Evolutionary conservation across 306 rosid genomes (phyloP).

Genomic region (Vigna mungo): DNA sequence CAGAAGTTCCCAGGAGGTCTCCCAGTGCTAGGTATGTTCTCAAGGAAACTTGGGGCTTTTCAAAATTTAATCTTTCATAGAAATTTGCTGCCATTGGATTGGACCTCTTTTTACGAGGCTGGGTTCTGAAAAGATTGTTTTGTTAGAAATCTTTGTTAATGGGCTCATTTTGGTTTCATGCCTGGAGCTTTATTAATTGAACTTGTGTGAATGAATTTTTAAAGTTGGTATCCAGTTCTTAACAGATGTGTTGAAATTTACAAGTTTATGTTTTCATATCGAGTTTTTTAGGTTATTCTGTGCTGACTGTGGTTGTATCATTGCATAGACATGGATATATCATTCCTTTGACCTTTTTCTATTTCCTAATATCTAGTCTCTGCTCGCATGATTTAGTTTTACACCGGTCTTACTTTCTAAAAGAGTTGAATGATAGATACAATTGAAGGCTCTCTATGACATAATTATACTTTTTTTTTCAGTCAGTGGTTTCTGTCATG

Average conservation of each 20-base stretch:
- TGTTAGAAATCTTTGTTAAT: background rate
- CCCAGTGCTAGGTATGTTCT: slow-evolving; percentile 89
- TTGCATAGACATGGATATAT: background rate
- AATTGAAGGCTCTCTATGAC: slow-evolving; percentile 13
- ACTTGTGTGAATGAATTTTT: background rate
- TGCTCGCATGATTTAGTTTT: background rate
- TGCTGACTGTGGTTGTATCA: slow-evolving; percentile 28
- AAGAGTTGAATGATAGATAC: slow-evolving; percentile 7
- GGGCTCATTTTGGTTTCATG: background rate
- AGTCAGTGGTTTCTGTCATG: slow-evolving; percentile 1
- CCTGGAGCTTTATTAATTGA: background rate
- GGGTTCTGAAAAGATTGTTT: slow-evolving; percentile 31
- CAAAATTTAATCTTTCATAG: background rate
- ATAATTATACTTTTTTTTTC: background rate
- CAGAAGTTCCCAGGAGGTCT: slow-evolving; percentile 88
- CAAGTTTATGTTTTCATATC: slow-evolving; percentile 3
- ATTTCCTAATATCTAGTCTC: slow-evolving; percentile 28
- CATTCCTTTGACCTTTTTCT: background rate
- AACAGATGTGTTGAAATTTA: background rate
- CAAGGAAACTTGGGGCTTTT: slow-evolving; percentile 2
- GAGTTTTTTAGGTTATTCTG: background rate
- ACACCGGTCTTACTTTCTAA: background rate
- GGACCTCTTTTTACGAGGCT: background rate
- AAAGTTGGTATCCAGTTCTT: background rate
- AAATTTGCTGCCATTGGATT: background rate